Conservation (phyloP, 1,284 basidiomycete species). For the Leccinum colubrinum region DNA sequence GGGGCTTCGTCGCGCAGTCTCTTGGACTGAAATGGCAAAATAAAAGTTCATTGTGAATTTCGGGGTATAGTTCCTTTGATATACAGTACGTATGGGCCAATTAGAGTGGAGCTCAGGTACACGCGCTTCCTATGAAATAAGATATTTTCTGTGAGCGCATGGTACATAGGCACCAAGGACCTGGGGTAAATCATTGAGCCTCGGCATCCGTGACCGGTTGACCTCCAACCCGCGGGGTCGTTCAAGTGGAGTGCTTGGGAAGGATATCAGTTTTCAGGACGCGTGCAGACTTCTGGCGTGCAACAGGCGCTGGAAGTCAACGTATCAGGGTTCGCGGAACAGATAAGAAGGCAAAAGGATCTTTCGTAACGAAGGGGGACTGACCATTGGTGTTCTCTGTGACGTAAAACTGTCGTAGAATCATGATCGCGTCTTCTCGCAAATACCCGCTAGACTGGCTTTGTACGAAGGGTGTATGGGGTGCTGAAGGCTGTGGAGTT, state of each 20-base stretch:
- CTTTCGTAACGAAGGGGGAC: constrained; percentile 19
- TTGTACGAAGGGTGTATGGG: constrained; percentile 74
- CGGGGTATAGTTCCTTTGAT: not conserved
- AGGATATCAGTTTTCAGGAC: constrained; percentile 72
- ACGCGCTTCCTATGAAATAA: not conserved
- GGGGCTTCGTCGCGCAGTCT: constrained; percentile 70
- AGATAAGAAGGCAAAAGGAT: constrained; percentile 5
- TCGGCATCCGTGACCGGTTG: not conserved
- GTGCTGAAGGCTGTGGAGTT: constrained; percentile 50
- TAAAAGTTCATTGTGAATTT: constrained; percentile 8
- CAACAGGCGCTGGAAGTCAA: constrained; percentile 61
- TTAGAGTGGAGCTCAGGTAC: not conserved
- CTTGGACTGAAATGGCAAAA: constrained; percentile 48
- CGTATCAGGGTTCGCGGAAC: constrained; percentile 8
- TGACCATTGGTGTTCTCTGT: constrained; percentile 92
- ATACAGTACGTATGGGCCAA: not conserved
- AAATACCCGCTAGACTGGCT: constrained; percentile 78
- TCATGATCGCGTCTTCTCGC: constrained; percentile 94
- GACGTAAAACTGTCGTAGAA: constrained; percentile 92
- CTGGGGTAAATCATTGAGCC: not conserved
- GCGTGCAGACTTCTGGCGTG: constrained; percentile 71
- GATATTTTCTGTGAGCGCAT: not conserved
- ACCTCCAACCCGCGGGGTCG: not conserved
- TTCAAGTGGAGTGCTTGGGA: constrained; percentile 15
- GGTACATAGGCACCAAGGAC: not conserved